Conservation (phyloP, 1,284 basidiomycete genomes). For the Ceratobasidium sp. region DNA sequence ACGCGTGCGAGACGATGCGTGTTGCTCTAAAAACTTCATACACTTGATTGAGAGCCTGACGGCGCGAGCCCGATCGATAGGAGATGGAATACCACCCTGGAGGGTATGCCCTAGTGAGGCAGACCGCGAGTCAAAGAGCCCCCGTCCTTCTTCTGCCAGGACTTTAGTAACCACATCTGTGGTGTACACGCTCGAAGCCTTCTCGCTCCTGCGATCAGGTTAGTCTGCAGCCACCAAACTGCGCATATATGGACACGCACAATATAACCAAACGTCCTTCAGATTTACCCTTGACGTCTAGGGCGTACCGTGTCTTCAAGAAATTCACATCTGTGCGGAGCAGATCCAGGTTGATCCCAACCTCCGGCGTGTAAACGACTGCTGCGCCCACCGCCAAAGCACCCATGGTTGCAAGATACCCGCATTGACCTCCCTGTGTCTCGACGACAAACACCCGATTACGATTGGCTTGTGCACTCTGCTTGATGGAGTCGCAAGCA, state of each 20-base stretch:
- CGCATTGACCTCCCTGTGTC: conserved; percentile 96
- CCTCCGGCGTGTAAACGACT: conserved; percentile 93
- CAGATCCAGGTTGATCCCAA: conserved; percentile 82
- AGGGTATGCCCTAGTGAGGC: conserved; percentile 96
- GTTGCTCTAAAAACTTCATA: conserved; percentile 91
- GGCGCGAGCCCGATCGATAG: conserved; percentile 90
- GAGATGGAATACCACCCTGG: conserved; percentile 94
- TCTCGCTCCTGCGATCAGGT: conserved; percentile 71
- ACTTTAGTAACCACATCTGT: conserved; percentile 94
- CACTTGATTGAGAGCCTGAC: conserved; percentile 89
- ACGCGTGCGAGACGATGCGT: conserved; percentile 57
- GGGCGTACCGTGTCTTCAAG: conserved; percentile 82
- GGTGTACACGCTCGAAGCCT: conserved; percentile 85
- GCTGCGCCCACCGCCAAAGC: conserved; percentile 94
- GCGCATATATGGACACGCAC: conserved; percentile 53
- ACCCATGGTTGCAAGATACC: conserved; percentile 94
- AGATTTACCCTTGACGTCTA: conserved; percentile 88
- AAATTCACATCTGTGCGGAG: conserved; percentile 88
- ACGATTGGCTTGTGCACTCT: conserved; percentile 92
- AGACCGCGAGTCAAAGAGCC: conserved; percentile 91
- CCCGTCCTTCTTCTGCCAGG: conserved; percentile 89
- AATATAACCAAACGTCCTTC: conserved; percentile 93
- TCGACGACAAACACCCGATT: conserved; percentile 98
- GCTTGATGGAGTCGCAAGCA: conserved; percentile 97
- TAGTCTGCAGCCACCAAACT: not conserved